Evolutionary conservation across 768 basidiomycete genomes (phyloP), one percentile per base, ranked within the genome.

Genomic region (Glaciozyma martinii): DNA sequence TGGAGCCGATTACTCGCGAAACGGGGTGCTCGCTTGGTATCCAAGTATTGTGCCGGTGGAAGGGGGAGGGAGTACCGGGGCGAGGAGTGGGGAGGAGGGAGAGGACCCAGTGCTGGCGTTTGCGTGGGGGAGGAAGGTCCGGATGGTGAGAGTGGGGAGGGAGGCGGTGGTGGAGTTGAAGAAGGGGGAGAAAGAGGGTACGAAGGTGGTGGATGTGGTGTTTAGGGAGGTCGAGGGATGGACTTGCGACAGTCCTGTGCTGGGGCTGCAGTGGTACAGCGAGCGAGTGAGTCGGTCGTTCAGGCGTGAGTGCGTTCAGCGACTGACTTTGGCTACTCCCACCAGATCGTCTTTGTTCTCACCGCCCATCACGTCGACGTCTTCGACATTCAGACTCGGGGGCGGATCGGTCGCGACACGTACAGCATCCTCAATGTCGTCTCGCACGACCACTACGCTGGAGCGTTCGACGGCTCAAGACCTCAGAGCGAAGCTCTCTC

Each of bases 261-360:
- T 88, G 72, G 81, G 84, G 66, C 65, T 95, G 40, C 86, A 91
- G 68, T 97, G 94, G 95, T 79, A 92, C 72, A 93, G 90, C 76
- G 79, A 80, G 65, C 83, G 86, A 78, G 94, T 97, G 79, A 78
- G 92, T 85, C 74, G 10, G 7, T 13, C 3, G 12, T 18, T 52
- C 23, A 13, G 33, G 12, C 10, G 7, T 47, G 43, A 21, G 49
- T 12, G 55, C 23, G 18, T 2, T 50, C 33, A 69, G 90, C 89
- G 87, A 89, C 86, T 71, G 89, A 8, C 74, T 87, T 76, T 84
- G 19, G 76, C 3, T 25, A 3, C 32, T 27, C 16, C n/a, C 16
- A 1, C 25, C 52, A 76, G 75, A 61, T 72, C 42, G 44, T 76
- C n/a, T 40, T 72, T 40, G 59, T 75, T 40, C 55, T 73, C 19